Percentiles rank a stretch among this genome's conserved stretches.
These are phyloP conservation scores for Nakazawaea holstii DNA, from an alignment of 805 yeast genomes.

Conservation along the genomic window DNA sequence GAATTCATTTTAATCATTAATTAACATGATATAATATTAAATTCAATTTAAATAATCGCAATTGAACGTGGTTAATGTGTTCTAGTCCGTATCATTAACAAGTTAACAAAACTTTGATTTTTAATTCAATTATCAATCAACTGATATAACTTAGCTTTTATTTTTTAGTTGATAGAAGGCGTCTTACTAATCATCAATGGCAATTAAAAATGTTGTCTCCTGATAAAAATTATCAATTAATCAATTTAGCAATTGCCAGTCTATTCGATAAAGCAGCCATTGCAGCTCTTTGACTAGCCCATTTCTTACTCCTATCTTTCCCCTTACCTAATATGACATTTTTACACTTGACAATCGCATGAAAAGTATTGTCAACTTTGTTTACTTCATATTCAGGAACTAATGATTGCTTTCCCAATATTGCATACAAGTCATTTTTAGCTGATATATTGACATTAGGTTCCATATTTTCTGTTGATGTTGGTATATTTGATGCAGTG, in stretches of 20 bases:
- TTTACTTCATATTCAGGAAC: conserved; percentile 20
- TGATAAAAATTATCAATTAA: no score
- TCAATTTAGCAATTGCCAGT: conserved; percentile 7
- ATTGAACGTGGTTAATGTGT: no score
- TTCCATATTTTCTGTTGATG: background rate
- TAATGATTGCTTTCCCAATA: conserved; percentile 20
- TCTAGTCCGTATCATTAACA: no score
- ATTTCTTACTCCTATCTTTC: conserved; percentile 21
- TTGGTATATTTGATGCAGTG: background rate
- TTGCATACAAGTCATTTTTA: conserved; percentile 22
- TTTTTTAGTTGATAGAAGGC: no score
- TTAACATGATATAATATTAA: no score
- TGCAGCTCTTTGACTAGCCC: conserved; percentile 28
- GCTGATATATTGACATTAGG: conserved; percentile 11
- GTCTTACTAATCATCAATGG: no score
- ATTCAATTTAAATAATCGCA: no score
- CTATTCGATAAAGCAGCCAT: conserved; percentile 22
- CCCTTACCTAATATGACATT: conserved; percentile 23
- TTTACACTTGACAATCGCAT: conserved; percentile 7
- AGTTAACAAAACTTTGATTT: no score
- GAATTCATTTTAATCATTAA: no score
- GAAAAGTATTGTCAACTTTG: background rate
- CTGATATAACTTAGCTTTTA: no score
- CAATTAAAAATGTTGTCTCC: no score
- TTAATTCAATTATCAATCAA: no score